Evolutionary conservation across 106 monocot genomes (phyloP).

Genomic region (Apostasia shenzhenica): DNA sequence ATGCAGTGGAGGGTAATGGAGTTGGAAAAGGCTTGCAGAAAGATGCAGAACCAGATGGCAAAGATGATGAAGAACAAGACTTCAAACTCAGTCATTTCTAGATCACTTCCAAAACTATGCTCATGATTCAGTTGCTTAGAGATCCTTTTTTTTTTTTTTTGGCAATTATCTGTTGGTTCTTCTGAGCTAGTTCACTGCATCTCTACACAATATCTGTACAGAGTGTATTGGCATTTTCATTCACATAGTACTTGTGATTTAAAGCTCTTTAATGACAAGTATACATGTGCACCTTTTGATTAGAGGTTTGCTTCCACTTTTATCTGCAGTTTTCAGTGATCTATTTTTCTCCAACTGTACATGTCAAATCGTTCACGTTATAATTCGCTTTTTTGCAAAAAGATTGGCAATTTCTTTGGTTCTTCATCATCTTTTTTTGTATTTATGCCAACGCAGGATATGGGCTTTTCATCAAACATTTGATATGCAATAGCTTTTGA

Average conservation of each 20-base stretch:
- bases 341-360: no score
- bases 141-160: no score
- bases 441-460: no score
- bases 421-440: no score
- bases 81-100: constrained; percentile 12
- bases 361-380: no score
- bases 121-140: constrained; percentile 31
- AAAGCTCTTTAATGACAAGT: constrained; percentile 6
- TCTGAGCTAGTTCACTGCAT: not conserved
- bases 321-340: not conserved
- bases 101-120: constrained; percentile 81
- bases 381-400: no score
- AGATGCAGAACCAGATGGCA: constrained; percentile 76
- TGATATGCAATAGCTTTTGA: no score
- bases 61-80: constrained; percentile 37
- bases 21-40: constrained; percentile 77
- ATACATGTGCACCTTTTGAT: constrained; percentile 13
- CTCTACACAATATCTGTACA: constrained; percentile 4
- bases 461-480: no score
- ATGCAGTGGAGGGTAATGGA: constrained; percentile 91
- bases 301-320: constrained; percentile 9
- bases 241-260: not conserved
- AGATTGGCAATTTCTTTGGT: no score
- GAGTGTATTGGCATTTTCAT: not conserved
- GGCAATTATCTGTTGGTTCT: no score